Percentiles rank a stretch among this genome's conserved stretches.
These are phyloP conservation scores for Wallacemonas rigidus DNA, from an alignment of 208 protist genomes.

Conservation along the genomic window DNA sequence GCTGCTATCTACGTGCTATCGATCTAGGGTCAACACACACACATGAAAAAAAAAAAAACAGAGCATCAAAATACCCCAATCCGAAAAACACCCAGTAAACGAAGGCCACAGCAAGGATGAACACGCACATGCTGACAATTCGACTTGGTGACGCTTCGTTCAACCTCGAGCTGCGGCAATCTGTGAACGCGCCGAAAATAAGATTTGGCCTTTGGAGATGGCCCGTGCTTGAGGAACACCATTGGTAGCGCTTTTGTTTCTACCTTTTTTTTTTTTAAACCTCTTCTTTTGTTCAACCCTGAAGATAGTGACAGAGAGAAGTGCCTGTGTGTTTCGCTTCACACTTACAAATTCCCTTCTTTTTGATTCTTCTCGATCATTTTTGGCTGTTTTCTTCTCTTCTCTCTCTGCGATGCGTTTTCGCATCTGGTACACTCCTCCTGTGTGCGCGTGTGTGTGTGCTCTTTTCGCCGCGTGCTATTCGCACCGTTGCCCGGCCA, in stretches of 20 bases:
- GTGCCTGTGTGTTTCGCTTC: too few species aligned
- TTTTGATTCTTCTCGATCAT: too few species aligned
- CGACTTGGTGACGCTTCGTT: background rate
- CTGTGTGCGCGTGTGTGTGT: background rate
- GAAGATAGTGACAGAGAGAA: background rate
- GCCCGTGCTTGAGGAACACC: conserved; percentile 2
- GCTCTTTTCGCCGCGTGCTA: background rate
- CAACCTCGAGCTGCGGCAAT: background rate
- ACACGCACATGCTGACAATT: background rate
- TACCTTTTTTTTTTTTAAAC: conserved; percentile 5
- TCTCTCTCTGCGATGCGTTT: background rate
- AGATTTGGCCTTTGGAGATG: background rate
- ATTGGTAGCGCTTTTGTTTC: conserved; percentile 7
- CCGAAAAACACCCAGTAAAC: background rate
- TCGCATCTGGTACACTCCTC: background rate
- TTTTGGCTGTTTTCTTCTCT: background rate
- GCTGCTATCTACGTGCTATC: background rate
- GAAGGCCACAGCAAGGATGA: background rate
- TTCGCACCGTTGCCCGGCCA: background rate
- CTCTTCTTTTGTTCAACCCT: background rate
- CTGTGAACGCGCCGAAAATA: background rate
- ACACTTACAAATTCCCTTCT: too few species aligned
- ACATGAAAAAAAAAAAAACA: background rate
- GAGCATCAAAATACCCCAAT: too few species aligned
- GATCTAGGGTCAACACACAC: background rate